Evolutionary conservation across 257 asterid species (phyloP).

Genomic region (Salvia miltiorrhiza): DNA sequence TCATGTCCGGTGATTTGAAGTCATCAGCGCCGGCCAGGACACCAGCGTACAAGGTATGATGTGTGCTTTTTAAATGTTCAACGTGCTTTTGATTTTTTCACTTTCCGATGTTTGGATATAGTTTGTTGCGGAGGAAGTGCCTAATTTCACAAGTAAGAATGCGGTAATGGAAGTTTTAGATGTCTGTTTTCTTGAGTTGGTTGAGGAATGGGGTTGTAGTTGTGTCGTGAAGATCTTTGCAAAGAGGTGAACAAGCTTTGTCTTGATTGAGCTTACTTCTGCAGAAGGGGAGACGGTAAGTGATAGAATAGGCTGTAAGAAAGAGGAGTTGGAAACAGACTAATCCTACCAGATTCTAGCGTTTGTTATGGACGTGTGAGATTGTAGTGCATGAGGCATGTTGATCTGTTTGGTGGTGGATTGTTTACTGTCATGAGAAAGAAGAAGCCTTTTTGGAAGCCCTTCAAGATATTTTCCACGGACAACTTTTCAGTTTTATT

Average conservation of each 20-base stretch:
- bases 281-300: not conserved
- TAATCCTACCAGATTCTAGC: not conserved
- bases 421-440: not conserved
- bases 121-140: not conserved
- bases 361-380: not conserved
- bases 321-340: not conserved
- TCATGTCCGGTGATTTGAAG: constrained; percentile 67
- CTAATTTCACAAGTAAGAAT: constrained; percentile 3
- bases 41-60: constrained; percentile 55
- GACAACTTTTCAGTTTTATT: not conserved
- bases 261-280: constrained; percentile 5
- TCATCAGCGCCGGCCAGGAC: constrained; percentile 67
- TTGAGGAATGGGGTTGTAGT: constrained; percentile 5
- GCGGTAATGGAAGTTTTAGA: not conserved
- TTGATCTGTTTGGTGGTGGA: constrained; percentile 4
- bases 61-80: not conserved
- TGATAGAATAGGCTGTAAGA: not conserved
- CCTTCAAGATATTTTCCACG: not conserved
- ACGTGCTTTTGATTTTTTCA: not conserved
- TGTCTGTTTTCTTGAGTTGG: not conserved
- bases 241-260: not conserved
- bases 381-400: constrained; percentile 1
- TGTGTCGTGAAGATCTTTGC: not conserved
- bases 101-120: not conserved
- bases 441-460: constrained; percentile 3